Base-by-base conservation (phyloP, 495 filamentous ascomycete species). In the Talaromyces thailandensis region DNA sequence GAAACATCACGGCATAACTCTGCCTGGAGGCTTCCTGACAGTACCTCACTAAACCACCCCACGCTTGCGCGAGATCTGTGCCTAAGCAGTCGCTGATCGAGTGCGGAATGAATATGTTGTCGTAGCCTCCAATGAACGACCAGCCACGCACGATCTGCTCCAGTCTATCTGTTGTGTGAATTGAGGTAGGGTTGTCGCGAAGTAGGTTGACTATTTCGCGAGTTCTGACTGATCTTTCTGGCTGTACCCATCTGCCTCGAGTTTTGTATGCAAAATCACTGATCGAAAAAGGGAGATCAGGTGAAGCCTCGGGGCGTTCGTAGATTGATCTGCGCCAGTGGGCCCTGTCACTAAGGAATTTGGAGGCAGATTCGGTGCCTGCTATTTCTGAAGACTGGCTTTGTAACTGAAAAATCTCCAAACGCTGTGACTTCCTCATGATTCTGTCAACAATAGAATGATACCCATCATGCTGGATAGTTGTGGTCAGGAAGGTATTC, bases 381-480 rank as follows among this genome's bases (percentile, higher is more conserved):
- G 18, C 14, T 48, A 23, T 7, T 43, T 59, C 26, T 31, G 29
- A 31, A 11, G 18, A 7, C 43, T 58, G 21, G 8, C 23, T 32
- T 51, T 9, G 28, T 7, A 53, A 24, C 24, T 35, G 4, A 64
- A 85, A 78, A 2, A 66, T 32, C 0, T 62, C 56, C 25, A 82
- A 56, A 1, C 68, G 53, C 11, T 71, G 67, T 0, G 75, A 82
- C 37, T 74, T 76, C 1, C 62, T 29, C 1, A 76, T 48, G 11
- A 88, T 84, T 0, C 62, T 55, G 35, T 79, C 65, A 28, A 83
- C 70, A 0, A 81, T 3, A 3, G 61, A 23, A 7, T 67, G 40
- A 45, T 75, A 84, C 1, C 65, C 68, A n/a, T 86, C 83, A 65
- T 84, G 74, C 61, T 89, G 86, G 3, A 84, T 80, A 0, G 71